These are phyloP conservation scores for Coelastrella sp. DNA, from an alignment of 139 green algal species.

Conservation along the genomic window DNA sequence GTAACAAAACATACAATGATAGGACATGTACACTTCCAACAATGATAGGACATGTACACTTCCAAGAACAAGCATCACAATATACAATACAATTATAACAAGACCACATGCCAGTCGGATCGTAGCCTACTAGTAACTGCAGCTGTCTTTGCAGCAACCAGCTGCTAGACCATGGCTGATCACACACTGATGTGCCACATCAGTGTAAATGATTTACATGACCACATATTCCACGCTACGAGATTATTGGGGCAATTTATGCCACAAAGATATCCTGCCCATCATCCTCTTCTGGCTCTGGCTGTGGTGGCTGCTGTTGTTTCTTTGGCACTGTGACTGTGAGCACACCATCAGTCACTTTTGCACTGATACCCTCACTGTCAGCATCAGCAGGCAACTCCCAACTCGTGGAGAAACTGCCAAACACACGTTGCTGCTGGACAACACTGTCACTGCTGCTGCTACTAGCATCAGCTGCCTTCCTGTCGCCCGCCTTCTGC, in stretches of 20 bases:
- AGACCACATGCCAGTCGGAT: too few species aligned
- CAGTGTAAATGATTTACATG: too few species aligned
- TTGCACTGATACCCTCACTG: slow-evolving; percentile 39
- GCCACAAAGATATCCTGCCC: slow-evolving; percentile 21
- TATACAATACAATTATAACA: too few species aligned
- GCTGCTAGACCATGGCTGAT: too few species aligned
- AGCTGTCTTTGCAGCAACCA: too few species aligned
- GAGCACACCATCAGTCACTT: slow-evolving; percentile 37
- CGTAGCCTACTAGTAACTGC: too few species aligned
- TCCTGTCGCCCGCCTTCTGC: background rate
- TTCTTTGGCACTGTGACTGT: slow-evolving; percentile 48
- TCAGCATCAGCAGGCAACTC: slow-evolving; percentile 40
- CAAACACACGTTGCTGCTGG: slow-evolving; percentile 18
- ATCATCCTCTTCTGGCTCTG: slow-evolving; percentile 9
- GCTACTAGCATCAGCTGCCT: background rate
- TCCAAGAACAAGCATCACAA: too few species aligned
- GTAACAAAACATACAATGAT: too few species aligned
- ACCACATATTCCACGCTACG: too few species aligned
- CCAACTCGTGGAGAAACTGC: slow-evolving; percentile 6
- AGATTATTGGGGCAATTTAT: background rate
- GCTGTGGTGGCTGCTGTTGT: slow-evolving; percentile 7
- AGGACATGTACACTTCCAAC: too few species aligned
- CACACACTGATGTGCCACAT: too few species aligned
- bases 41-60: too few species aligned
- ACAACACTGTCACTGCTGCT: background rate